Conservation (phyloP, 2,329 filamentous ascomycete species). For the Ascochyta rabiei region DNA sequence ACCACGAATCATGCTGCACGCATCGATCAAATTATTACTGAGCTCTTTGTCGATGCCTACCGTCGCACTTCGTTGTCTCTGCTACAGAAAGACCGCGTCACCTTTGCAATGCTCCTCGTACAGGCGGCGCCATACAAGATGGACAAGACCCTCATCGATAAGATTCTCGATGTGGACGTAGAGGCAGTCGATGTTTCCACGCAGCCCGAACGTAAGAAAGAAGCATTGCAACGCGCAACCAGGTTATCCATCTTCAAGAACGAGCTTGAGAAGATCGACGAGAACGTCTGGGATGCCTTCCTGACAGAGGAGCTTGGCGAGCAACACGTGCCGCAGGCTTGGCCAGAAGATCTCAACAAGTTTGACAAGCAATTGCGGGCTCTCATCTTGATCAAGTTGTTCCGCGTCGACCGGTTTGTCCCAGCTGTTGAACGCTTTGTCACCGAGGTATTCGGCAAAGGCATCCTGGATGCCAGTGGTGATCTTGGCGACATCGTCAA, state of each 20-base stretch:
- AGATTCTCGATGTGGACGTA: constrained; percentile 78
- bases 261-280: constrained; percentile 66
- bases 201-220: constrained; percentile 66
- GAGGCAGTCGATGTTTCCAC: constrained; percentile 81
- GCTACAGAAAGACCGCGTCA: constrained; percentile 92
- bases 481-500: constrained; percentile 85
- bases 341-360: constrained; percentile 67
- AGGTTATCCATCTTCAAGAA: constrained; percentile 77
- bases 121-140: constrained; percentile 96
- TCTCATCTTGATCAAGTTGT: constrained; percentile 90
- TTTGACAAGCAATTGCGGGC: constrained; percentile 80
- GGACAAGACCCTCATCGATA: constrained; percentile 87
- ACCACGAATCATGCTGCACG: constrained; percentile 78
- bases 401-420: constrained; percentile 93
- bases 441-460: constrained; percentile 79
- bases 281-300: constrained; percentile 79
- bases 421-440: constrained; percentile 93
- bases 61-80: constrained; percentile 92
- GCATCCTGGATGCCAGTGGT: constrained; percentile 81
- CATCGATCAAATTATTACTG: constrained; percentile 86
- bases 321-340: constrained; percentile 77
- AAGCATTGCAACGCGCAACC: constrained; percentile 70
- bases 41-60: constrained; percentile 90
- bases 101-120: constrained; percentile 90
- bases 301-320: constrained; percentile 86